phyloP scores from a whole-genome alignment of 768 basidiomycete genomes.

The Galerina marginata region DNA sequence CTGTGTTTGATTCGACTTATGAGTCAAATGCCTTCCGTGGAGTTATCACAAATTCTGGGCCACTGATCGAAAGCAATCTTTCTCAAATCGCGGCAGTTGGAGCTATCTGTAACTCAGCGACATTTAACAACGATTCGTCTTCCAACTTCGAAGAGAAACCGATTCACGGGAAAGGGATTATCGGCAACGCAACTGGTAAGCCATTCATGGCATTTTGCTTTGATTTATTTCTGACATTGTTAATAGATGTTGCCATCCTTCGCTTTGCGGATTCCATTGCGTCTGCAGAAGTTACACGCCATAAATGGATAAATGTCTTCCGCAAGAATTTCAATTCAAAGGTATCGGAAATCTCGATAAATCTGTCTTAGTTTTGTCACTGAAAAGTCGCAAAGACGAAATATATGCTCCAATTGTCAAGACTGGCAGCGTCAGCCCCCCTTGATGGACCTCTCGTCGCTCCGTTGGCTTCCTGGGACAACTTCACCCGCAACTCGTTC shows the following conservation, averaged over 20 bases:
- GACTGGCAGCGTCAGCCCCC: slow-evolving; percentile 15
- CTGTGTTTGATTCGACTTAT: slow-evolving; percentile 40
- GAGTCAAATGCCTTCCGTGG: slow-evolving; percentile 28
- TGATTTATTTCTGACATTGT: background rate
- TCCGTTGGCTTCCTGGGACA: slow-evolving; percentile 30
- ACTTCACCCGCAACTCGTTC: slow-evolving; percentile 24
- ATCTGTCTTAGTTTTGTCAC: background rate
- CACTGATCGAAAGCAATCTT: slow-evolving; percentile 22
- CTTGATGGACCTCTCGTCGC: slow-evolving; percentile 22
- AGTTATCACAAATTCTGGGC: slow-evolving; percentile 7
- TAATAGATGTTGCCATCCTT: slow-evolving; percentile 56
- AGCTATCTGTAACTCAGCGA: slow-evolving; percentile 57
- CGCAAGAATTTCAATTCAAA: slow-evolving; percentile 48
- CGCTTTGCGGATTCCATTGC: slow-evolving; percentile 48
- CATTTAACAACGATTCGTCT: slow-evolving; percentile 37
- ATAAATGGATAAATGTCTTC: slow-evolving; percentile 40
- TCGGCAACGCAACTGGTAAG: slow-evolving; percentile 61
- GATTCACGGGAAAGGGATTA: slow-evolving; percentile 33
- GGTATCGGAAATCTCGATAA: slow-evolving; percentile 5
- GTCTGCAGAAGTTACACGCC: slow-evolving; percentile 30
- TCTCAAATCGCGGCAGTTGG: slow-evolving; percentile 45
- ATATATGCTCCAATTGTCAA: slow-evolving; percentile 54
- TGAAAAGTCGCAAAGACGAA: slow-evolving; percentile 43
- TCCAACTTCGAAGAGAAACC: slow-evolving; percentile 29
- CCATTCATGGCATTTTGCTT: background rate